Conservation (phyloP, 2,329 filamentous ascomycete species). For the Exophiala spinifera region DNA sequence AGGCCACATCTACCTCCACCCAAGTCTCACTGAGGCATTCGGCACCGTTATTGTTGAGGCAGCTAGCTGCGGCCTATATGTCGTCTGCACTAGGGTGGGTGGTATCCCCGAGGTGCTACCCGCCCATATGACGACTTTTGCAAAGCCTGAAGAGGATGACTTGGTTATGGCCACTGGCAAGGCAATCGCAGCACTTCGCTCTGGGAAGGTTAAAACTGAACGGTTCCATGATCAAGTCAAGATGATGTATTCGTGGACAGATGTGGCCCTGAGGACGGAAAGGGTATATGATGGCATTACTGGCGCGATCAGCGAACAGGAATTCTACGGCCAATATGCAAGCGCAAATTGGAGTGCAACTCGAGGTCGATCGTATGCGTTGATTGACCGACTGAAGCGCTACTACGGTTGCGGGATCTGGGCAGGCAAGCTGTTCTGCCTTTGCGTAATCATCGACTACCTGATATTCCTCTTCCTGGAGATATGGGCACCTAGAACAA, state of each 20-base stretch:
- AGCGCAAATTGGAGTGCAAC: slow-evolving; percentile 68
- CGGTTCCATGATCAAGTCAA: slow-evolving; percentile 95
- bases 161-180: slow-evolving; percentile 83
- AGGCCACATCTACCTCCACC: slow-evolving; percentile 94
- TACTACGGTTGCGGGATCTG: slow-evolving; percentile 98
- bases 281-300: slow-evolving; percentile 92
- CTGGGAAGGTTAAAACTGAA: slow-evolving; percentile 84
- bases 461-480: slow-evolving; percentile 85
- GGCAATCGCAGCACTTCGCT: slow-evolving; percentile 81
- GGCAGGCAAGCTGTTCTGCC: slow-evolving; percentile 95
- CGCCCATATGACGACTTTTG: slow-evolving; percentile 95
- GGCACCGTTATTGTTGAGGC: slow-evolving; percentile 98
- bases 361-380: slow-evolving; percentile 69
- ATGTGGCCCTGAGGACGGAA: slow-evolving; percentile 90
- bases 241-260: slow-evolving; percentile 98
- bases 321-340: slow-evolving; percentile 81
- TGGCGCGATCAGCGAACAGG: slow-evolving; percentile 76
- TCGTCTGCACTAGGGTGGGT: slow-evolving; percentile 93
- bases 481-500: slow-evolving; percentile 76
- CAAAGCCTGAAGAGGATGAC: slow-evolving; percentile 94
- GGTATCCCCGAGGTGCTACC: slow-evolving; percentile 96
- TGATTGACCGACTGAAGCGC: slow-evolving; percentile 90
- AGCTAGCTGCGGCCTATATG: slow-evolving; percentile 90
- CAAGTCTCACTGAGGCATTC: slow-evolving; percentile 92
- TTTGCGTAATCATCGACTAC: slow-evolving; percentile 93